These are phyloP conservation scores for Aureobasidium sp. DNA, from an alignment of 2,329 filamentous ascomycete species.

Conservation along the genomic window DNA sequence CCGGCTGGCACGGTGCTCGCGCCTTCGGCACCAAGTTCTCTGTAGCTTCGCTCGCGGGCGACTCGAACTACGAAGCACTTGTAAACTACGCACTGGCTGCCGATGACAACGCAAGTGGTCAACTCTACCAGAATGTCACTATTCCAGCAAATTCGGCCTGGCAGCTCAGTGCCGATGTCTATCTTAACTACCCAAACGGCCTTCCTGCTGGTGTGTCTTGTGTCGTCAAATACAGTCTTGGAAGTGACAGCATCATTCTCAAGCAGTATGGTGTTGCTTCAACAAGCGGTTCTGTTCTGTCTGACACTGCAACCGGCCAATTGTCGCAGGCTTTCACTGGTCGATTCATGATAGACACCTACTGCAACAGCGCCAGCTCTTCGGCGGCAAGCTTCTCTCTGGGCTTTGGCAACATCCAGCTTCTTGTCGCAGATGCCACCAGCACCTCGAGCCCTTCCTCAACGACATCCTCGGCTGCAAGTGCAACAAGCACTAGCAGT, in stretches of 20 bases:
- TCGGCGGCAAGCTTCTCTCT: slow-evolving; percentile 2
- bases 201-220: slow-evolving; percentile 4
- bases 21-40: background rate
- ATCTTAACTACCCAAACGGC: slow-evolving; percentile 6
- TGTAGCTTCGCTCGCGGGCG: slow-evolving; percentile 7
- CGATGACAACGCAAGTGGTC: slow-evolving; percentile 2
- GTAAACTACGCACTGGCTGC: background rate
- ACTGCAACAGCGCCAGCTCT: slow-evolving; percentile 10
- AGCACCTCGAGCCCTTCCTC: background rate
- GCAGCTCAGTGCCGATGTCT: slow-evolving; percentile 4
- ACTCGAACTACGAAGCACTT: slow-evolving; percentile 12
- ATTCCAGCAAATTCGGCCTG: slow-evolving; percentile 8
- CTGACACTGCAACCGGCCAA: slow-evolving; percentile 1
- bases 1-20: background rate
- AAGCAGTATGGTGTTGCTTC: slow-evolving; percentile 11
- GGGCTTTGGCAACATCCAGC: slow-evolving; percentile 13
- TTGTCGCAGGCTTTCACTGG: background rate
- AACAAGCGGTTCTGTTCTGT: background rate
- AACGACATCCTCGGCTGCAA: background rate
- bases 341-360: slow-evolving; percentile 5
- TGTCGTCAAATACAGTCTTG: slow-evolving; percentile 13
- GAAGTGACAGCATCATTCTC: slow-evolving; percentile 5
- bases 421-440: background rate
- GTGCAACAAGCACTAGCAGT: background rate
- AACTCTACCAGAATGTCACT: slow-evolving; percentile 9